Percentiles rank a stretch among this genome's conserved stretches.
Evolutionary conservation across 2,329 filamentous ascomycete genomes (phyloP).

Genomic region (Fusarium pseudocircinatum): DNA sequence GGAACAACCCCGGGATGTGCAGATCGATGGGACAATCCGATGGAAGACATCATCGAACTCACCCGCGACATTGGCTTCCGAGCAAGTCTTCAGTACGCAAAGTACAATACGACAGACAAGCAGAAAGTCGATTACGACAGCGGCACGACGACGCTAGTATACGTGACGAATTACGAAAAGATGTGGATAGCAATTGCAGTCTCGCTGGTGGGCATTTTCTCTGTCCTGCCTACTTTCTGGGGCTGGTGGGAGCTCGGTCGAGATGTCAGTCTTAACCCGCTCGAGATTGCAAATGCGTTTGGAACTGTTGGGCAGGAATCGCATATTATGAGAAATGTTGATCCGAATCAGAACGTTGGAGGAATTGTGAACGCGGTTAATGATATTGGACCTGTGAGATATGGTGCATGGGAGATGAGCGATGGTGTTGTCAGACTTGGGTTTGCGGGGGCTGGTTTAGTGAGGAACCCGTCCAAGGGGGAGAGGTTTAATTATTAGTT

Average conservation of each 20-base stretch:
- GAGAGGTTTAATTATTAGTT: conserved; percentile 34
- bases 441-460: conserved; percentile 21
- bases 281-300: conserved; percentile 39
- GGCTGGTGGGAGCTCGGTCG: conserved; percentile 40
- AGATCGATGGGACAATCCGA: conserved; percentile 29
- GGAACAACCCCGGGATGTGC: neutral
- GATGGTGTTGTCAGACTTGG: conserved; percentile 33
- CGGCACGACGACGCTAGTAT: conserved; percentile 23
- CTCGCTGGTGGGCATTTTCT: conserved; percentile 29
- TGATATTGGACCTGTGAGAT: conserved; percentile 25
- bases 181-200: conserved; percentile 35
- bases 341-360: conserved; percentile 31
- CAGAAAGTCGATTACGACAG: conserved; percentile 24
- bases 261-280: conserved; percentile 35
- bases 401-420: conserved; percentile 36
- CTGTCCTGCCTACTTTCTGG: conserved; percentile 33
- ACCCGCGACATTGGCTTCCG: conserved; percentile 34
- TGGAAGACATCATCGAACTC: conserved; percentile 39
- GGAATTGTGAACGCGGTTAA: conserved; percentile 25
- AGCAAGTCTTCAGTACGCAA: conserved; percentile 34
- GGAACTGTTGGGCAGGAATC: conserved; percentile 24
- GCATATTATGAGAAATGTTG: conserved; percentile 28
- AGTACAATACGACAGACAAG: conserved; percentile 28
- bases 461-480: conserved; percentile 31
- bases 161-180: conserved; percentile 30